These are phyloP conservation scores for Hyaloscypha hepaticicola DNA, from an alignment of 495 filamentous ascomycete species.

Conservation along the genomic window DNA sequence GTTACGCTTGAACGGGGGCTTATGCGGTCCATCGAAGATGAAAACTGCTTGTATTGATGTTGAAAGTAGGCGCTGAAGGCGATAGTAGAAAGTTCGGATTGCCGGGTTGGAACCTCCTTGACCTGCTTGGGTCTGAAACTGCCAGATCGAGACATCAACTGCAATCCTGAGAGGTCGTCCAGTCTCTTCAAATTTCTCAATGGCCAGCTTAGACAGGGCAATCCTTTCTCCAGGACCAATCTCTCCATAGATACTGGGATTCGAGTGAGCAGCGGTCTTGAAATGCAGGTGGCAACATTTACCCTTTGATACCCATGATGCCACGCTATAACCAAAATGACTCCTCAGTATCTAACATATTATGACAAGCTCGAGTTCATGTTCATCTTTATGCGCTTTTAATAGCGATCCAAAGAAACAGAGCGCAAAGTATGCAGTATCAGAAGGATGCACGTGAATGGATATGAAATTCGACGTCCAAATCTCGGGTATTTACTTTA, in stretches of 20 bases:
- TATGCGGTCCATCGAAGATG: conserved; percentile 90
- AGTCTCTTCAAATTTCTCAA: conserved; percentile 67
- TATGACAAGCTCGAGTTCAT: neutral
- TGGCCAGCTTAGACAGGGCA: conserved; percentile 79
- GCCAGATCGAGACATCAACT: conserved; percentile 96
- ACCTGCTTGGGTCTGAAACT: conserved; percentile 87
- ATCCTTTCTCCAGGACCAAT: conserved; percentile 79
- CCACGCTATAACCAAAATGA: conserved; percentile 16
- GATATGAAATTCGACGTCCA: neutral
- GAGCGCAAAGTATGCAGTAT: neutral
- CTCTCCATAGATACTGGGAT: conserved; percentile 76
- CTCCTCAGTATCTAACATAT: neutral
- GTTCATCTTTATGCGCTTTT: neutral
- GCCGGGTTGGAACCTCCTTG: conserved; percentile 89
- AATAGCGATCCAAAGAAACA: neutral
- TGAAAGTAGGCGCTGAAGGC: conserved; percentile 77
- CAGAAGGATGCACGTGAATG: neutral
- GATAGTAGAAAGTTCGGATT: conserved; percentile 88
- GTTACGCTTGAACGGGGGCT: conserved; percentile 88
- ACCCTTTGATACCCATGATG: conserved; percentile 65
- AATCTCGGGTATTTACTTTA: conserved; percentile 2
- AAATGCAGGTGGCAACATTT: conserved; percentile 17
- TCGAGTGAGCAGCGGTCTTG: conserved; percentile 27
- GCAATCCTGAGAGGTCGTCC: conserved; percentile 79
- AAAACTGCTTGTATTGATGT: conserved; percentile 86